These are phyloP conservation scores for Cephalotrichum gorgonifer DNA, from an alignment of 2,329 filamentous ascomycete species.

Conservation along the genomic window DNA sequence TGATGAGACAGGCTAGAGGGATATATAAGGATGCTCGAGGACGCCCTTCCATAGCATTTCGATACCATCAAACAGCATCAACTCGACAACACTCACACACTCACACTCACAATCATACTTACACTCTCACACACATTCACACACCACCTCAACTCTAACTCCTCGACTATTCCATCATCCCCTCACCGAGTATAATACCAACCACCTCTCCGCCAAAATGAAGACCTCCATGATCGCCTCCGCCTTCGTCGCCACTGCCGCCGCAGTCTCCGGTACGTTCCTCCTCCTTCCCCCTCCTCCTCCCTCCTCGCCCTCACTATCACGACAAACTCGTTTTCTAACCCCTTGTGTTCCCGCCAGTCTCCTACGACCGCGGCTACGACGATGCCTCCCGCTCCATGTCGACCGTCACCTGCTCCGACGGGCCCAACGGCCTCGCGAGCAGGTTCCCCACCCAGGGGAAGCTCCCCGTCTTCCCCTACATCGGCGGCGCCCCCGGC, in stretches of 20 bases:
- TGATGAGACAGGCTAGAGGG: neutral
- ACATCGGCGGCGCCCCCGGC: constrained; percentile 42
- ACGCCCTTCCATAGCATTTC: neutral
- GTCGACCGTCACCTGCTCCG: constrained; percentile 51
- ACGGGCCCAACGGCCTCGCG: constrained; percentile 57
- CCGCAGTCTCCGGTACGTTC: constrained; percentile 22
- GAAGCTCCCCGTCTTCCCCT: constrained; percentile 37
- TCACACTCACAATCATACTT: neutral
- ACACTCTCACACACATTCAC: neutral
- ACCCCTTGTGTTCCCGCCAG: constrained; percentile 20
- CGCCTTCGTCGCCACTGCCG: constrained; percentile 25
- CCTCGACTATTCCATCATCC: neutral
- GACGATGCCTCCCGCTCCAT: constrained; percentile 49
- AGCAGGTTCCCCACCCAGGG: constrained; percentile 48
- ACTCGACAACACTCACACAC: neutral
- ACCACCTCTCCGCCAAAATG: constrained; percentile 22
- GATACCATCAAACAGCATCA: neutral
- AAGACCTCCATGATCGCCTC: constrained; percentile 28
- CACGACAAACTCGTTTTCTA: neutral
- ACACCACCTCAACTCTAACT: neutral
- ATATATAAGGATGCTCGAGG: neutral
- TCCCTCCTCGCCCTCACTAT: neutral
- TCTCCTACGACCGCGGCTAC: constrained; percentile 65
- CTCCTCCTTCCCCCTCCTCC: neutral
- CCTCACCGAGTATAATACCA: neutral